Evolutionary conservation across 306 rosid species (phyloP), one percentile per base, ranked within the genome.

Genomic region (Prunus kanzakura): DNA sequence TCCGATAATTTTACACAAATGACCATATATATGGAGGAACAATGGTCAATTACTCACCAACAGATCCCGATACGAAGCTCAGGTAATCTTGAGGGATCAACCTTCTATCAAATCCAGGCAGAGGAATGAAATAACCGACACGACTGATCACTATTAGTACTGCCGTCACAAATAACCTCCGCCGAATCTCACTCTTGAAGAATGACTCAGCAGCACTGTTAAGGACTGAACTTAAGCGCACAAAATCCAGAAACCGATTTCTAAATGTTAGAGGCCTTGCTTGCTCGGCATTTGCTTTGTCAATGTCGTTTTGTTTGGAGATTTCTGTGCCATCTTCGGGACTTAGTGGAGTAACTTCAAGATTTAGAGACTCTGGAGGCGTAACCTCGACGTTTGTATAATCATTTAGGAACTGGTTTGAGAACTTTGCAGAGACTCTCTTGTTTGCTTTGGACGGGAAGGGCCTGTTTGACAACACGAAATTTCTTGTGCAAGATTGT

Each of bases 31-130:
- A 29, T 15, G 46, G 13, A 63, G 11, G 8, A 50, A 71, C 12
- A 52, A 35, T 1, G 56, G 4, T 46, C 52, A 69, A 8, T 19
- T 49, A 78, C 98, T 85, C 74, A 95, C 97, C 97, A 46, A 84
- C 91, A 46, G 97, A 88, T 57, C 99, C 99, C n/a, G 98, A 80
- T 32, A 80, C 97, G 86, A 95, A 92, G 86, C 93, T 92, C 35
- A 95, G 83, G 78, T 92, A 95, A 71, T 95, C 97, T 77, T 86
- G 91, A 9, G 99, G 97, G 78, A 95, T 91, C 92, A 95, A 80
- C 88, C 99, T 89, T 77, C 99, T 84, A 75, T 95, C 97, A 86
- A 89, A 92, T 41, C 99, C 99, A 22, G 99, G 99, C 60, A 95
- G 91, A 61, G 99, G 99, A 81, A 92, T 86, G 81, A 95, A 95